Evolutionary conservation across 441 rosid species (phyloP).

Genomic region (Raphanus hybrid): DNA sequence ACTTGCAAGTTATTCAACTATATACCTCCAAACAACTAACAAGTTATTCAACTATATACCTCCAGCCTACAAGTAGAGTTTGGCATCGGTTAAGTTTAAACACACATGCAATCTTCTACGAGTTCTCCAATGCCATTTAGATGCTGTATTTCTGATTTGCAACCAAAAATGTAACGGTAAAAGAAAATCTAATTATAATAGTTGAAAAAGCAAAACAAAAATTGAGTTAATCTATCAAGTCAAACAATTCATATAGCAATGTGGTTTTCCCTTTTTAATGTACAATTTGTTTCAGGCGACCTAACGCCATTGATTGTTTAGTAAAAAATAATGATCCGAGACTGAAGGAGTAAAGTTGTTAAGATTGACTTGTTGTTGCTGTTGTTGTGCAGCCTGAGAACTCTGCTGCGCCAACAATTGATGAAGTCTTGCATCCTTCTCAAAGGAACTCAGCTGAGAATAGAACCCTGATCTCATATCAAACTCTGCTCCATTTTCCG

Average conservation of each 20-base stretch:
- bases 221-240: not conserved
- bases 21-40: too few relatives aligned
- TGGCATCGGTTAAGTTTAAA: not conserved
- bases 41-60: too few relatives aligned
- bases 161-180: not conserved
- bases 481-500: slow-evolving; percentile 35
- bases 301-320: slow-evolving; percentile 5
- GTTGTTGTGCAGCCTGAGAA: slow-evolving; percentile 46
- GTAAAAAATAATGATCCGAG: not conserved
- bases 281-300: not conserved
- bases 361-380: slow-evolving; percentile 39
- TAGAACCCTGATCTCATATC: slow-evolving; percentile 40
- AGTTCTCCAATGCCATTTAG: not conserved
- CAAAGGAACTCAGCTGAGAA: slow-evolving; percentile 35
- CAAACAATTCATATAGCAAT: not conserved
- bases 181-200: not conserved
- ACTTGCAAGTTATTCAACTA: too few relatives aligned
- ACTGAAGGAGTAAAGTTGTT: slow-evolving; percentile 47
- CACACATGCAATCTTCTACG: not conserved
- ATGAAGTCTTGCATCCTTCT: slow-evolving; percentile 43
- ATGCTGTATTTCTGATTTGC: not conserved
- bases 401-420: slow-evolving; percentile 40
- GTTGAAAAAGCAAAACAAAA: not conserved
- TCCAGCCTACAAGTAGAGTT: too few relatives aligned
- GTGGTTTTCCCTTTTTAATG: not conserved